Percentiles rank a stretch among this genome's conserved stretches.
Evolutionary conservation across 106 monocot species (phyloP).

Genomic region (Agapanthus africanus): DNA sequence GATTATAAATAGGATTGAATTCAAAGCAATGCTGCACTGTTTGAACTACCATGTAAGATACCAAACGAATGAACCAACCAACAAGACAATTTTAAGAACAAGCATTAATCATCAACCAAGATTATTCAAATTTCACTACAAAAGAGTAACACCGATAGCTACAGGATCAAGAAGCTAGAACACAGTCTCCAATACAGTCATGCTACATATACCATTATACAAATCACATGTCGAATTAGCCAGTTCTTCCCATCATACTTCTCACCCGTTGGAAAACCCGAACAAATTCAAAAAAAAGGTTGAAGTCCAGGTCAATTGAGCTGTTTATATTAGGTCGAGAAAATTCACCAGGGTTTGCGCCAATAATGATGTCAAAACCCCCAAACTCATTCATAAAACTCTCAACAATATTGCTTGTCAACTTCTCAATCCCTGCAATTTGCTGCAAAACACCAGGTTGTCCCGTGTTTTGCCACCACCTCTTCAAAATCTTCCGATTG

Average conservation of each 20-base stretch:
- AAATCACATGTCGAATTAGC: too few species aligned
- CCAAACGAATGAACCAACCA: neutral
- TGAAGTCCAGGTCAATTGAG: constrained; percentile 41
- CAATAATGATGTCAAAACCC: constrained; percentile 66
- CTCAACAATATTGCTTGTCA: constrained; percentile 40
- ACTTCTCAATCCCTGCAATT: constrained; percentile 42
- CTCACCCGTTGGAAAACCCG: constrained; percentile 64
- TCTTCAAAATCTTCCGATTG: constrained; percentile 44
- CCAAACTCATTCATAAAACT: constrained; percentile 43
- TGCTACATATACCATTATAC: neutral
- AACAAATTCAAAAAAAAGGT: constrained; percentile 60
- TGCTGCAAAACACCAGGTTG: constrained; percentile 56
- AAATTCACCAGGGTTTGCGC: constrained; percentile 32
- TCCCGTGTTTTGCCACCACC: constrained; percentile 65
- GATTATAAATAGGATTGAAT: neutral
- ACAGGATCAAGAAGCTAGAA: too few species aligned
- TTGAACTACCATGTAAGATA: neutral
- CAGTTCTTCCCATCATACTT: constrained; percentile 27
- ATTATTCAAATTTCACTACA: neutral
- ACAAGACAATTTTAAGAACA: neutral
- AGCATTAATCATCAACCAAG: neutral
- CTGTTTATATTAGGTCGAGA: constrained; percentile 9
- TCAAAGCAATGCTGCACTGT: neutral
- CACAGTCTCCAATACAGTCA: neutral
- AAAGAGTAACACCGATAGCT: neutral